Conservation (phyloP, 495 filamentous ascomycete genomes). For the Neurospora sp. region DNA sequence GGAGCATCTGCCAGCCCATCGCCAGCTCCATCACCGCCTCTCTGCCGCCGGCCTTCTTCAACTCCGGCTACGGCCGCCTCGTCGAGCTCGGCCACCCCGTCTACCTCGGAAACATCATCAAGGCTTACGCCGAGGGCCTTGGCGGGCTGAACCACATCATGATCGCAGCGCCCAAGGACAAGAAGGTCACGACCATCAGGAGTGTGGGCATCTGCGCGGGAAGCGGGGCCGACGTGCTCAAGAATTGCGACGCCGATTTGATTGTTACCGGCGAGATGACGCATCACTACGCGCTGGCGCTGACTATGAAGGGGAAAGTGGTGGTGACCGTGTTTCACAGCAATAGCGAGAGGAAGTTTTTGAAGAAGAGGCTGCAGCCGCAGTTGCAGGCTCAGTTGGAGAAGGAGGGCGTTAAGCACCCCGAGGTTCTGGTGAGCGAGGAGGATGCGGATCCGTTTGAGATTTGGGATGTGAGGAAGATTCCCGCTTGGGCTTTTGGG, state of each 20-base stretch:
- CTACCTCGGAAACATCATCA: slow-evolving; percentile 50
- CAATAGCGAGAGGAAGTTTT: slow-evolving; percentile 78
- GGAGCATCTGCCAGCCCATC: slow-evolving; percentile 30
- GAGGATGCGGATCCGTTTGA: slow-evolving; percentile 62
- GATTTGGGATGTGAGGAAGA: slow-evolving; percentile 30
- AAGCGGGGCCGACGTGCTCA: slow-evolving; percentile 64
- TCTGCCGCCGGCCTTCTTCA: slow-evolving; percentile 43
- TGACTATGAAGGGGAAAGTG: slow-evolving; percentile 76
- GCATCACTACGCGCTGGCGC: slow-evolving; percentile 81
- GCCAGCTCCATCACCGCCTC: slow-evolving; percentile 21
- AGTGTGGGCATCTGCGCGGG: slow-evolving; percentile 68
- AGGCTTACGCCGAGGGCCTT: slow-evolving; percentile 30
- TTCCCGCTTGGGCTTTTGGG: slow-evolving; percentile 8
- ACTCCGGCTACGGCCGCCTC: slow-evolving; percentile 68
- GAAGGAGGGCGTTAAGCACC: slow-evolving; percentile 30
- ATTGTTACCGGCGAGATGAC: slow-evolving; percentile 87
- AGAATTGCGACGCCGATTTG: slow-evolving; percentile 59
- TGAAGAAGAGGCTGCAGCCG: slow-evolving; percentile 57
- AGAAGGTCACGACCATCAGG: slow-evolving; percentile 8
- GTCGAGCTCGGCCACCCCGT: slow-evolving; percentile 52
- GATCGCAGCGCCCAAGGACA: slow-evolving; percentile 27
- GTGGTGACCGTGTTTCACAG: slow-evolving; percentile 83
- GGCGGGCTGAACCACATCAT: slow-evolving; percentile 29
- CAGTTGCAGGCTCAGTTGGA: slow-evolving; percentile 50
- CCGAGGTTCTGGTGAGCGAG: slow-evolving; percentile 64